Percentiles rank a stretch among this genome's conserved stretches.
Conservation (phyloP, 768 basidiomycete species). For the Chiua virens region DNA sequence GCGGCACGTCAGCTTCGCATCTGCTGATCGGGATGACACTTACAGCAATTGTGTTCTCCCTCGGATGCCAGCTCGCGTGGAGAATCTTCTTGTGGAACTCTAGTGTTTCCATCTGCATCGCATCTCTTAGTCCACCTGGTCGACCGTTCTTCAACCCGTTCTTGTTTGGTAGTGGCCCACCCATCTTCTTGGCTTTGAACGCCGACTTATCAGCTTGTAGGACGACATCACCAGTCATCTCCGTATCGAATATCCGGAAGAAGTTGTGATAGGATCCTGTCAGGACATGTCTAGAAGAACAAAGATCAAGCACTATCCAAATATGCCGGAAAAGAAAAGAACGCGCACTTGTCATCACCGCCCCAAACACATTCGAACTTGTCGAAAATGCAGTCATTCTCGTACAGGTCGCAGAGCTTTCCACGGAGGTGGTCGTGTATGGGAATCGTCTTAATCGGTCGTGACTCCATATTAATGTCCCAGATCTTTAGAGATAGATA, state of each 20-base stretch:
- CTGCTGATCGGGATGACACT: constrained; percentile 32
- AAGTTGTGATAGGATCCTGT: constrained; percentile 99
- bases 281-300: constrained; percentile 73
- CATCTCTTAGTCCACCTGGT: constrained; percentile 68
- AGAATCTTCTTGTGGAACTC: constrained; percentile 98
- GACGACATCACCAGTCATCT: constrained; percentile 84
- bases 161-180: constrained; percentile 77
- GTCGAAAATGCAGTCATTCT: constrained; percentile 99
- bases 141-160: constrained; percentile 75
- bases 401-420: constrained; percentile 97
- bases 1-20: constrained; percentile 8
- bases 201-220: constrained; percentile 99
- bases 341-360: constrained; percentile 88
- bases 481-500: constrained; percentile 98
- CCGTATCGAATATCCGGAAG: constrained; percentile 98
- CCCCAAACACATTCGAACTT: constrained; percentile 99
- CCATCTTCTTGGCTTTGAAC: constrained; percentile 99
- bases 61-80: constrained; percentile 96
- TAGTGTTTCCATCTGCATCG: constrained; percentile 81
- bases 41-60: constrained; percentile 97
- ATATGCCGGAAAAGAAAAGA: constrained; percentile 2
- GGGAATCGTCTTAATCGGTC: constrained; percentile 95
- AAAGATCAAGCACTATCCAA: constrained; percentile 8
- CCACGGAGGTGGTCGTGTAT: constrained; percentile 98
- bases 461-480: constrained; percentile 99